Base-by-base conservation (phyloP, 441 rosid species). In the Metrosideros polymorpha region DNA sequence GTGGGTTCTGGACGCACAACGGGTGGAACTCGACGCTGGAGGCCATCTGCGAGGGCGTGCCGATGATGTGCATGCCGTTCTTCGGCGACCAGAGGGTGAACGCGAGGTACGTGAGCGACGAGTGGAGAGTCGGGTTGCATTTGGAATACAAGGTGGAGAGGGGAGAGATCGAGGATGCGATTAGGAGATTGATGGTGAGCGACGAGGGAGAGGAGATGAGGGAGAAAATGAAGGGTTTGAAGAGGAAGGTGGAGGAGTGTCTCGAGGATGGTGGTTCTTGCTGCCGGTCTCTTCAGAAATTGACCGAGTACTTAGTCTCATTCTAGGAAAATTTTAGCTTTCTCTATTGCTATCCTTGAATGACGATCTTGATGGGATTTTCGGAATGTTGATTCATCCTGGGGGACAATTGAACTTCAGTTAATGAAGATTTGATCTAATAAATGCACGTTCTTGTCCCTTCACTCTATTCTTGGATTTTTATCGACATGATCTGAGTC, bases 11-110 rank as follows among this genome's bases (percentile, higher is more conserved):
- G 92, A 93, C 92, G 14, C 98, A 95, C 53, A 89, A 84, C 84
- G 94, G 95, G 22, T 93, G 94, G 95, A 93, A 94, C 85, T 93
- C 96, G 17, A 92, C 92, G 5, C 85, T 92, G 87, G 96, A 95
- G 86, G 93, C 96, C 55, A 83, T 92, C 4, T 89, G 90, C 71
- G 93, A 92, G 83, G 94, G 95, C 6, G 92, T 95, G 29, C 96
- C 94, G 0, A 91, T 94, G 96, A 92, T 94, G 22, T 94, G 95
- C 51, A 85, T 55, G 91, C 98, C 98, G 7, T 85, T 83, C 56
- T 88, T 90, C 27, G 83, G 89, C 53, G 95, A 95, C 83, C 98
- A 95, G 59, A 87, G 63, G 52, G 90, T 92, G n/a, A 92, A 92
- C 82, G 93, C 95, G 19, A 91, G 95, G 82, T 92, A 84, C 66